Percentiles rank a stretch among this genome's conserved stretches.
phyloP scores from a whole-genome alignment of 768 basidiomycete species.

The Rhizopogon sp. region DNA sequence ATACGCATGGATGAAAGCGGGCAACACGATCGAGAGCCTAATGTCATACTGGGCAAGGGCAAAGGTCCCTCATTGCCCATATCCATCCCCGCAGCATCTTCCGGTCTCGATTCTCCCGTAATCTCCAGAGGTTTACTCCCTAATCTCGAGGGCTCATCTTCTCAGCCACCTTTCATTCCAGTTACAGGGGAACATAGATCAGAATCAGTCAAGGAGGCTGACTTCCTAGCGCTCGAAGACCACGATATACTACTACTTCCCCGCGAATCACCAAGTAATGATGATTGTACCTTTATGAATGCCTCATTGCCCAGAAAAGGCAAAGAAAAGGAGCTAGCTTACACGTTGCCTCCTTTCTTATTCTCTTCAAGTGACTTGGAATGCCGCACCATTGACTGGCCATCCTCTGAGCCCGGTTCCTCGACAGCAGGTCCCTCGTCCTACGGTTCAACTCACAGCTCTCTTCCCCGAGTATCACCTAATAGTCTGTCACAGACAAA shows the following conservation, averaged over 20 bases:
- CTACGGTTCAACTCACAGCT: slow-evolving; percentile 27
- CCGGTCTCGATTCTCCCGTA: slow-evolving; percentile 4
- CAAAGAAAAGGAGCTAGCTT: slow-evolving; percentile 48
- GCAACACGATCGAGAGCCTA: slow-evolving; percentile 16
- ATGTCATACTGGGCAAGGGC: slow-evolving; percentile 42
- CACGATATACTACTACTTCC: not conserved
- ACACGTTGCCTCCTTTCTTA: slow-evolving; percentile 60
- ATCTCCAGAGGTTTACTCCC: slow-evolving; percentile 8
- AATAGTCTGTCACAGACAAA: slow-evolving; percentile 8
- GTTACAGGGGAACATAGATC: not conserved
- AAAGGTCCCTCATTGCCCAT: slow-evolving; percentile 52
- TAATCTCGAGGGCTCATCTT: slow-evolving; percentile 10
- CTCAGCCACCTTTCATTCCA: not conserved
- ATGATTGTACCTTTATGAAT: slow-evolving; percentile 1
- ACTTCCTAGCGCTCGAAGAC: not conserved
- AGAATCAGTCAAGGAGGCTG: not conserved
- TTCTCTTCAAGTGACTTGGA: slow-evolving; percentile 53
- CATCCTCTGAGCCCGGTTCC: slow-evolving; percentile 17
- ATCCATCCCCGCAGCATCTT: slow-evolving; percentile 41
- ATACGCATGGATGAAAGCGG: not conserved
- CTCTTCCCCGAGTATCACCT: slow-evolving; percentile 33
- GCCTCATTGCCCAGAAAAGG: slow-evolving; percentile 42
- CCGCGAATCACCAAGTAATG: slow-evolving; percentile 1
- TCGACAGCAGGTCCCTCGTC: slow-evolving; percentile 28
- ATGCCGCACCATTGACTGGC: slow-evolving; percentile 36